These are phyloP conservation scores for Metschnikowia vanudenii DNA, from an alignment of 805 yeast genomes.

Conservation along the genomic window DNA sequence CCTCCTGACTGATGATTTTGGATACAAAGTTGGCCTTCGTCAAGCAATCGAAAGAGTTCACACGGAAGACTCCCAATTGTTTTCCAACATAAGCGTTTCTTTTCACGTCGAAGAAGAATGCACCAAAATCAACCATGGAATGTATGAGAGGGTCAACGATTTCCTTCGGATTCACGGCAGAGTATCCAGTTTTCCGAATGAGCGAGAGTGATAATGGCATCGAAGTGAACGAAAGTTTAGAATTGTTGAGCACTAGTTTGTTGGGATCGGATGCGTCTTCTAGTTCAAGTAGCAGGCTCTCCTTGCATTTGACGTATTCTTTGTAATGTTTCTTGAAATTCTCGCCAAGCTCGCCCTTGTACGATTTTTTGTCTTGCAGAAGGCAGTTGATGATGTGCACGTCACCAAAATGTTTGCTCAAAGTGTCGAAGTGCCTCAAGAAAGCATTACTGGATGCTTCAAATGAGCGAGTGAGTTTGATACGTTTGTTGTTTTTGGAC, in stretches of 20 bases:
- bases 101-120: constrained; percentile 41
- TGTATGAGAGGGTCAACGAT: constrained; percentile 30
- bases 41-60: constrained; percentile 50
- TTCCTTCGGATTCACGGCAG: constrained; percentile 31
- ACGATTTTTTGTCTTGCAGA: constrained; percentile 37
- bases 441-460: constrained; percentile 57
- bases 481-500: constrained; percentile 36
- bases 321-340: constrained; percentile 27
- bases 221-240: constrained; percentile 25
- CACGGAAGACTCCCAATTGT: constrained; percentile 51
- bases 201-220: constrained; percentile 33
- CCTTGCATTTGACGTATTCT: constrained; percentile 11
- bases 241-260: constrained; percentile 26
- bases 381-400: constrained; percentile 51
- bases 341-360: constrained; percentile 47
- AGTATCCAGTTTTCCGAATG: constrained; percentile 37
- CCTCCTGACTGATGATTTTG: constrained; percentile 47
- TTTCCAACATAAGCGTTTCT: constrained; percentile 39
- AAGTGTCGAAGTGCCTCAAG: constrained; percentile 46
- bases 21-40: constrained; percentile 50
- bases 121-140: constrained; percentile 45
- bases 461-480: constrained; percentile 48
- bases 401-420: constrained; percentile 49
- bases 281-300: constrained; percentile 2
- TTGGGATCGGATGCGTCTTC: constrained; percentile 21